Percentiles rank a stretch among this genome's conserved stretches.
These are phyloP conservation scores for Botryotinia narcissicola DNA, from an alignment of 2,329 filamentous ascomycete species.

Conservation along the genomic window DNA sequence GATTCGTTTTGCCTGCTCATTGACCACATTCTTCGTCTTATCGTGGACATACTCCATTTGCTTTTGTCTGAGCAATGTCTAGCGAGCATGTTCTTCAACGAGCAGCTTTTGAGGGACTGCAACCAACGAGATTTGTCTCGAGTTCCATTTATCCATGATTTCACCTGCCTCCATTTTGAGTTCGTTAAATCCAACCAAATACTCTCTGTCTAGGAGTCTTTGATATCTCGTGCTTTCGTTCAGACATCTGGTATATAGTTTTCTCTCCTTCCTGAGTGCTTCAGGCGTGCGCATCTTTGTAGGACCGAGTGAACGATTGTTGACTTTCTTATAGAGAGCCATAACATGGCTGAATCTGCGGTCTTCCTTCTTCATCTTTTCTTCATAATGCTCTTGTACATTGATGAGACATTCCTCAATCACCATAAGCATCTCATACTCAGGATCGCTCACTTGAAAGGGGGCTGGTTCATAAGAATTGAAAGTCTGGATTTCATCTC, in stretches of 20 bases:
- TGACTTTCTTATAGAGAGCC: background rate
- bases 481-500: background rate
- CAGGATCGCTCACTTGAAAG: background rate
- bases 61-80: background rate
- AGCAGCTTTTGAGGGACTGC: background rate
- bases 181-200: background rate
- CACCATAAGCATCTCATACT: background rate
- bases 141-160: background rate
- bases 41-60: background rate
- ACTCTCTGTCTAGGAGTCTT: background rate
- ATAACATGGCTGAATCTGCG: background rate
- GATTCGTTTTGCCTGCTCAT: background rate
- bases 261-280: background rate
- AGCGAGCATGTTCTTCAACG: background rate
- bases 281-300: too few species aligned
- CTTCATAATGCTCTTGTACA: background rate
- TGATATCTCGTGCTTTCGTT: background rate
- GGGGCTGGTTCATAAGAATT: background rate
- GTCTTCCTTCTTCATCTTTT: background rate
- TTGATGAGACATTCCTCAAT: background rate
- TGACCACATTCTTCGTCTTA: background rate
- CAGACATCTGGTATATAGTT: background rate
- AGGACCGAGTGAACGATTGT: background rate
- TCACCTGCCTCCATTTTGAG: background rate
- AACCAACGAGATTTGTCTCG: background rate